Evolutionary conservation across 345 rosid species (phyloP), one percentile per base, ranked within the genome.

Genomic region (Abelmoschus esculentus): DNA sequence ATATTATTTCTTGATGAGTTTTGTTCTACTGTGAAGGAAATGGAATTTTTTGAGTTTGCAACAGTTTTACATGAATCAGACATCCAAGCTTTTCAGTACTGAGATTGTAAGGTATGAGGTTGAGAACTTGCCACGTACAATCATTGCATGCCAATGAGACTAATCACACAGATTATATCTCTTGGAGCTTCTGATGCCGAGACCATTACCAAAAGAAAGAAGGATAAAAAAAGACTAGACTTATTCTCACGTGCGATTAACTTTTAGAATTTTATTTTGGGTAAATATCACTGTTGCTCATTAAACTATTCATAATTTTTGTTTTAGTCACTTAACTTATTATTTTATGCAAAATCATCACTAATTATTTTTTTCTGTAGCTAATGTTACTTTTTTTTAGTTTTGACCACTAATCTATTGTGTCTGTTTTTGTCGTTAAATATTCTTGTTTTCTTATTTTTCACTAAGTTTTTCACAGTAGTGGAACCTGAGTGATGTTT

Each of bases 31-130:
- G 17, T 40, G 52, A 63, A 50, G 47, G 44, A 54, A 14, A 70
- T 49, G 42, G 66, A 60, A 32, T 5, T 14, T 31, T 74, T 38
- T 58, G 7, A 36, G 76, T n/a, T 32, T 34, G 49, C 50, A 28
- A 40, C 67, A 74, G 68, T 15, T 15, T 15, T 56, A 19, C 74
- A 64, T n/a, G 75, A 75, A 64, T 50, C 7, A 17, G 50, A 7
- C 34, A 8, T 6, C 13, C 17, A 4, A 9, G 72, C 67, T 9
- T 34, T 55, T 40, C 17, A 49, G n/a, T 13, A 19, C 57, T 7
- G 47, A 78, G 90, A 80, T 81, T 81, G 84, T 66, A 47, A 47
- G 4, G 49, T 63, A 40, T 72, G 83, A 77, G 93, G 93, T 74
- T 70, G 56, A 66, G 74, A 38, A 10, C 13, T 22, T 58, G 86